Percentiles rank a stretch among this genome's conserved stretches.
These are phyloP conservation scores for Fusarium pseudoanthophilum DNA, from an alignment of 2,329 filamentous ascomycete species.

Conservation along the genomic window DNA sequence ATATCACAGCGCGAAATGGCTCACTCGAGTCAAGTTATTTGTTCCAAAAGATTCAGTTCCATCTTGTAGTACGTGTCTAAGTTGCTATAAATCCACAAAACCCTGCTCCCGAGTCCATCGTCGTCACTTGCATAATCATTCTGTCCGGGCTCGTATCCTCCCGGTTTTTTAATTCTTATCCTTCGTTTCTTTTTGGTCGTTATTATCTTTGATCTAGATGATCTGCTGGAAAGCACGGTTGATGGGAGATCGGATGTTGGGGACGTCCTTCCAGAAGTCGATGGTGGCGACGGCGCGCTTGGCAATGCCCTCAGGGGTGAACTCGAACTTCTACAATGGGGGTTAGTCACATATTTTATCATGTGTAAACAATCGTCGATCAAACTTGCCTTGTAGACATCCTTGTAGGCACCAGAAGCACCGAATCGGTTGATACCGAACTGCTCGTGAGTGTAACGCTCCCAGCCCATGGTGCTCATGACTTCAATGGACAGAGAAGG, in stretches of 20 bases:
- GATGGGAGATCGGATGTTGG: constrained; percentile 91
- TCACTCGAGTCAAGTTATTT: not conserved
- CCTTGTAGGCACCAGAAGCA: constrained; percentile 96
- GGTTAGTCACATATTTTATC: constrained; percentile 49
- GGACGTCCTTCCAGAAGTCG: constrained; percentile 95
- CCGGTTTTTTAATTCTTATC: constrained; percentile 25
- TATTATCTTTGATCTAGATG: constrained; percentile 68
- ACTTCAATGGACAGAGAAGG: constrained; percentile 94
- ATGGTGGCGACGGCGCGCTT: constrained; percentile 94
- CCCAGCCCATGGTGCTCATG: constrained; percentile 98
- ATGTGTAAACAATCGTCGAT: not conserved
- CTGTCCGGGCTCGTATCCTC: constrained; percentile 23
- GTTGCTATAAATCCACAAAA: constrained; percentile 38
- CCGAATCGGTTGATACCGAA: constrained; percentile 99
- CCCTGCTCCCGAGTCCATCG: constrained; percentile 43
- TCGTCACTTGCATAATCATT: constrained; percentile 43
- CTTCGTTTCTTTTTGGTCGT: constrained; percentile 29
- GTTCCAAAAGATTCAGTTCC: constrained; percentile 44
- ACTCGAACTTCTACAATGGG: constrained; percentile 88
- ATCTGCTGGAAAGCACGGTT: constrained; percentile 99
- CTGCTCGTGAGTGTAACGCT: constrained; percentile 99
- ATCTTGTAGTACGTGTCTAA: constrained; percentile 44
- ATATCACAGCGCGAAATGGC: not conserved
- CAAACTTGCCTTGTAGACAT: constrained; percentile 87
- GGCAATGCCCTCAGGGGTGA: constrained; percentile 94